These are phyloP conservation scores for Solanum tarapatanum DNA, from an alignment of 257 asterid species.

Conservation along the genomic window DNA sequence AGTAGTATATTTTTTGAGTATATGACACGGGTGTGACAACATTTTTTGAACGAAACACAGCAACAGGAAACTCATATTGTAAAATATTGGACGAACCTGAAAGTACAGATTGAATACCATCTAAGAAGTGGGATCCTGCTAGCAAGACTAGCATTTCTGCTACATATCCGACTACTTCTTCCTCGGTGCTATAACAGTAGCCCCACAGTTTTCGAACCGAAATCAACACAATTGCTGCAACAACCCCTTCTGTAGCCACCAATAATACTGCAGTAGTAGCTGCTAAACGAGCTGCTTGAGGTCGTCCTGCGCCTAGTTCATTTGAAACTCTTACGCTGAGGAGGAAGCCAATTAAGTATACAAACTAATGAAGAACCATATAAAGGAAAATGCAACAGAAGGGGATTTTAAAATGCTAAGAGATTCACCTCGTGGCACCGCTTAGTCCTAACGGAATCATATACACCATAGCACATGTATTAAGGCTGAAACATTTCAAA, in stretches of 20 bases:
- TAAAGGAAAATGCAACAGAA: background rate
- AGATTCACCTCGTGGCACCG: constrained; percentile 6
- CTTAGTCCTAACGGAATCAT: constrained; percentile 4
- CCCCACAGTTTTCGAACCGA: constrained; percentile 10
- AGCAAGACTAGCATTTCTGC: constrained; percentile 7
- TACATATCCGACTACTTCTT: constrained; percentile 5
- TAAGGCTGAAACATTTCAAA: background rate
- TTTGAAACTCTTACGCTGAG: constrained; percentile 6
- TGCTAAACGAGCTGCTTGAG: constrained; percentile 1
- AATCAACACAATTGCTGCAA: background rate
- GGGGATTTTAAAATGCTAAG: background rate
- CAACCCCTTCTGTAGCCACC: background rate
- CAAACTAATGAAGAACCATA: background rate
- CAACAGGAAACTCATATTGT: background rate
- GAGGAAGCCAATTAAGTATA: background rate
- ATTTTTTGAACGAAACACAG: background rate
- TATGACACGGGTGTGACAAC: background rate
- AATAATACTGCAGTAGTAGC: background rate
- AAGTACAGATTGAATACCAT: constrained; percentile 12
- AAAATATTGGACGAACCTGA: background rate
- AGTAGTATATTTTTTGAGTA: background rate
- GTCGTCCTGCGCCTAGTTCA: constrained; percentile 11
- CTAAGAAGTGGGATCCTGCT: constrained; percentile 5
- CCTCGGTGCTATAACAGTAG: constrained; percentile 7
- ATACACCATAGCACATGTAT: constrained; percentile 1